phyloP scores from a whole-genome alignment of 345 rosid species.

The Conringia planisiliqua region DNA sequence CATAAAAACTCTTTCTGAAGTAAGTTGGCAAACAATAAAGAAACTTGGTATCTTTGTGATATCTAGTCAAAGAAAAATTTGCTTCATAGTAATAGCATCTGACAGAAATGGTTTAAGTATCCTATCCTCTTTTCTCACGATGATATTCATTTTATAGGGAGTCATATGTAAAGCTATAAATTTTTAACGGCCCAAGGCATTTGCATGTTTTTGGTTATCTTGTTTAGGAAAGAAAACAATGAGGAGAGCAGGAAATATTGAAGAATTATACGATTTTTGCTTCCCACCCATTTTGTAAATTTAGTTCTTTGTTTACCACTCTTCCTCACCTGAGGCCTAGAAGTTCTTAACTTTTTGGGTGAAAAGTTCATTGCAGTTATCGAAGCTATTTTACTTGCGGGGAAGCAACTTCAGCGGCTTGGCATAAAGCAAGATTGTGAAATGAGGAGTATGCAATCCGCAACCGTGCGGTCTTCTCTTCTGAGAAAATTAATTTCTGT shows the following conservation, averaged over 20 bases:
- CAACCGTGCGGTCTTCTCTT: conserved; percentile 46
- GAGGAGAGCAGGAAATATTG: neutral
- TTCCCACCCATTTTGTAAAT: neutral
- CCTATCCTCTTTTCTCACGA: neutral
- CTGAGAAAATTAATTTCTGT: conserved; percentile 62
- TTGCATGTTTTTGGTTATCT: neutral
- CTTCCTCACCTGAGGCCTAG: conserved; percentile 13
- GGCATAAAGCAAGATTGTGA: conserved; percentile 40
- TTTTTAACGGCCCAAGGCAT: neutral
- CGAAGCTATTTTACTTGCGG: conserved; percentile 69
- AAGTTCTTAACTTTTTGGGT: conserved; percentile 36
- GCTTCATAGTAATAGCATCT: neutral
- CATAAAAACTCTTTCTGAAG: neutral
- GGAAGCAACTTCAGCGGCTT: conserved; percentile 70
- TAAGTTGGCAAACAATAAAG: neutral
- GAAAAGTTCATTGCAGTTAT: conserved; percentile 84
- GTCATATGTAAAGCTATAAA: conserved; percentile 2
- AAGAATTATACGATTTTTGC: neutral
- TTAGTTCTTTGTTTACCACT: conserved; percentile 1
- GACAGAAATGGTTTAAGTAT: neutral
- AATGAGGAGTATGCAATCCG: conserved; percentile 24
- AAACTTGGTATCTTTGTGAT: neutral
- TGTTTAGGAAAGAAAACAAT: neutral
- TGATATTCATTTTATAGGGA: conserved; percentile 10
- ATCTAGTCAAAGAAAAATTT: neutral